These are phyloP conservation scores for Tubosaeta sp. DNA, from an alignment of 768 basidiomycete genomes.

Conservation along the genomic window DNA sequence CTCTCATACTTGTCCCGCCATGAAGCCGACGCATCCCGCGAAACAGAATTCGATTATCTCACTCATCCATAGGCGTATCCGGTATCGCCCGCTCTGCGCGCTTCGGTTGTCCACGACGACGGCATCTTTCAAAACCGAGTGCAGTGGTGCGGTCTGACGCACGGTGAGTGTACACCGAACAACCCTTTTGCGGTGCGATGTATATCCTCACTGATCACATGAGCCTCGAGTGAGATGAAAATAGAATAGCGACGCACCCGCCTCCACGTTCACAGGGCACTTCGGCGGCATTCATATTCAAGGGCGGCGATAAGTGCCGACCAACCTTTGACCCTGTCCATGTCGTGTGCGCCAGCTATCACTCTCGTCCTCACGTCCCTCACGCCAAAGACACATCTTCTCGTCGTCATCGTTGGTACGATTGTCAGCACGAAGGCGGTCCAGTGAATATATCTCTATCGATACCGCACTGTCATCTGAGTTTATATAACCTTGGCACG, in stretches of 20 bases:
- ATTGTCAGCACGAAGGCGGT: too few relatives aligned
- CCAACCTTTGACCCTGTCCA: neutral
- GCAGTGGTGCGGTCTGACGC: neutral
- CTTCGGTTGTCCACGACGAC: constrained; percentile 4
- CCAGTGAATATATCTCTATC: too few relatives aligned
- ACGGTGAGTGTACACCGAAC: neutral
- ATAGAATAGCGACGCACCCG: neutral
- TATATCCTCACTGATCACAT: constrained; percentile 8
- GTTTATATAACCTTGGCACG: neutral
- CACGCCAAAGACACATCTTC: neutral
- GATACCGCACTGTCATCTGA: neutral
- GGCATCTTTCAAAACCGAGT: constrained; percentile 6
- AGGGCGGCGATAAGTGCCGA: constrained; percentile 5
- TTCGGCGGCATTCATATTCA: neutral
- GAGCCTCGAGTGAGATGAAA: neutral
- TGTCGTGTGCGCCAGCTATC: constrained; percentile 13
- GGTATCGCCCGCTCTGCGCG: constrained; percentile 10
- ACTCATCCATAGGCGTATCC: neutral
- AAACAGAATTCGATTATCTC: constrained; percentile 1
- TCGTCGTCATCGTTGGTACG: too few relatives aligned
- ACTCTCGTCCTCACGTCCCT: constrained; percentile 3
- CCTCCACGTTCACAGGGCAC: neutral
- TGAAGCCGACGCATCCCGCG: neutral
- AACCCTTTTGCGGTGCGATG: constrained; percentile 17
- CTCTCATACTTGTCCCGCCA: constrained; percentile 23